A percentile compares a stretch with the other conserved stretches of the same genome.
phyloP scores from a whole-genome alignment of 768 basidiomycete species.

The Termitomyces bulborhizus region DNA sequence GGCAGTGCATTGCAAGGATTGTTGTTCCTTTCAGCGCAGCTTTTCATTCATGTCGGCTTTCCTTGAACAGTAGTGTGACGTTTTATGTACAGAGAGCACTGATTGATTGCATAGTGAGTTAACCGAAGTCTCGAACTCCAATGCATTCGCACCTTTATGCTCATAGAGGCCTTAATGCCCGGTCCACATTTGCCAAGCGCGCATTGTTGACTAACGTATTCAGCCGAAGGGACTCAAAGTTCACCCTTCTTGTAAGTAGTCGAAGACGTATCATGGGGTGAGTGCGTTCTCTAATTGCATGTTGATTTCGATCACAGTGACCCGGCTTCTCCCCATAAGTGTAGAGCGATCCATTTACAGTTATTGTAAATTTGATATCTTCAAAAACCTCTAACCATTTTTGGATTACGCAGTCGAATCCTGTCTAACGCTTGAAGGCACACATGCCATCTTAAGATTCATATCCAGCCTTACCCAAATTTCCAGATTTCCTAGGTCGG shows the following conservation, averaged over 20 bases:
- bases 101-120: conserved; percentile 13
- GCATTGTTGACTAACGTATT: conserved; percentile 10
- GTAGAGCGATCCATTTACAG: conserved; percentile 16
- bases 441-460: conserved; percentile 34
- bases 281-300: conserved; percentile 11
- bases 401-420: conserved; percentile 26
- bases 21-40: conserved; percentile 6
- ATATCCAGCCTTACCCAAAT: conserved; percentile 26
- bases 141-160: conserved; percentile 7
- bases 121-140: conserved; percentile 12
- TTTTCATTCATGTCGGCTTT: conserved; percentile 10
- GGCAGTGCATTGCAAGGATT: conserved; percentile 1
- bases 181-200: conserved; percentile 9
- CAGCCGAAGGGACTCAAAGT: conserved; percentile 9
- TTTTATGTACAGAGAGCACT: conserved; percentile 15
- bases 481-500: conserved; percentile 20
- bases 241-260: conserved; percentile 6
- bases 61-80: conserved; percentile 7
- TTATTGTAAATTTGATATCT: conserved; percentile 20
- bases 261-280: conserved; percentile 2
- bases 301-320: conserved; percentile 14
- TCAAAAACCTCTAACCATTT: conserved; percentile 31
- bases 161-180: conserved; percentile 15
- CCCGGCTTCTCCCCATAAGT: conserved; percentile 19
- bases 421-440: conserved; percentile 35